Percentiles rank a stretch among this genome's conserved stretches.
phyloP scores from a whole-genome alignment of 129 eudicot genomes.

The Tagetes patula region DNA sequence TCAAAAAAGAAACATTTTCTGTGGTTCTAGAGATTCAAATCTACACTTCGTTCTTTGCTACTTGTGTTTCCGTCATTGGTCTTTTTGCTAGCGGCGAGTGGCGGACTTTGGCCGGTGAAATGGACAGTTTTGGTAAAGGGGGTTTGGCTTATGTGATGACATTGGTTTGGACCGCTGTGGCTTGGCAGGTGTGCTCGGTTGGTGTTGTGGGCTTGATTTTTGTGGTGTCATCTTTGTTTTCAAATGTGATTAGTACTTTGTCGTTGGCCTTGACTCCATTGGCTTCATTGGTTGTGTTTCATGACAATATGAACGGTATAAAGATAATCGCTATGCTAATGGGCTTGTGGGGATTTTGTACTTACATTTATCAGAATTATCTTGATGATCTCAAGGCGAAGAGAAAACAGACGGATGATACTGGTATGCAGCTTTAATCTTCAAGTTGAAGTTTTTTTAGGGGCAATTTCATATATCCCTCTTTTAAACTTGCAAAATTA shows the following conservation, averaged over 20 bases:
- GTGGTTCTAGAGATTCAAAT: constrained; percentile 86
- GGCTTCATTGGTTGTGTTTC: constrained; percentile 62
- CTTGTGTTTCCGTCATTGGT: constrained; percentile 60
- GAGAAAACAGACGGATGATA: constrained; percentile 29
- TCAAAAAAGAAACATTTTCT: constrained; percentile 69
- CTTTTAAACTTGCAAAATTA: too few species aligned
- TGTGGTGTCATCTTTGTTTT: constrained; percentile 70
- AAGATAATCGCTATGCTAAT: constrained; percentile 71
- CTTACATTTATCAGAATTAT: constrained; percentile 82
- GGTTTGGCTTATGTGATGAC: constrained; percentile 67
- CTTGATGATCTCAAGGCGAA: constrained; percentile 56
- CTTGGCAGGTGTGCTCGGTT: constrained; percentile 93
- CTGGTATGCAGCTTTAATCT: constrained; percentile 28
- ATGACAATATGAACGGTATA: constrained; percentile 72
- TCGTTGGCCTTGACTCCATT: constrained; percentile 83
- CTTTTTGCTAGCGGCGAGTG: constrained; percentile 97
- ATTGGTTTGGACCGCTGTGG: constrained; percentile 69
- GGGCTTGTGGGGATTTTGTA: constrained; percentile 80
- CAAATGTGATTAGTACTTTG: constrained; percentile 76
- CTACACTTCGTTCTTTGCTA: constrained; percentile 64
- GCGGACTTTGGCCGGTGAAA: constrained; percentile 57
- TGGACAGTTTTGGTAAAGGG: constrained; percentile 59
- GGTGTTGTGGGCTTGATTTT: constrained; percentile 88
- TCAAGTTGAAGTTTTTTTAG: constrained; percentile 30
- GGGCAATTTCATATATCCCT: too few species aligned